phyloP scores from a whole-genome alignment of 805 yeast genomes.

The Wickerhamiella lipophila region DNA sequence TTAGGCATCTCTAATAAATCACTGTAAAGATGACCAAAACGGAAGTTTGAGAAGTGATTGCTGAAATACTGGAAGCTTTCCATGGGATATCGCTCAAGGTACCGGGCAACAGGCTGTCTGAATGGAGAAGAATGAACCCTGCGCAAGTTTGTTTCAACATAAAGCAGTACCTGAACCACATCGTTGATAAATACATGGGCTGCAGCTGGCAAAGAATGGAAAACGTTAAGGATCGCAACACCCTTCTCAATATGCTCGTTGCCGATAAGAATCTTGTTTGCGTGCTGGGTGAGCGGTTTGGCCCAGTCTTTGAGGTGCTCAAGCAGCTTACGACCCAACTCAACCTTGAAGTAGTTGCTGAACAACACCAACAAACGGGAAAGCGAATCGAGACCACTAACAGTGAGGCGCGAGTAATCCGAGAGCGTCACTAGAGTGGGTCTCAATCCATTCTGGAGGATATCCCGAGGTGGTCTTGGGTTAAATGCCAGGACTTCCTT shows the following conservation, averaged over 20 bases:
- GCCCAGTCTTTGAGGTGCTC: conserved; percentile 97
- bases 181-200: conserved; percentile 89
- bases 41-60: conserved; percentile 50
- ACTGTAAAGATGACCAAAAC: conserved; percentile 52
- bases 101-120: conserved; percentile 79
- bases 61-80: conserved; percentile 61
- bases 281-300: conserved; percentile 63
- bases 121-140: conserved; percentile 82
- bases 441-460: conserved; percentile 85
- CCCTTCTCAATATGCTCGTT: conserved; percentile 78
- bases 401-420: conserved; percentile 82
- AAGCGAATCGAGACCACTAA: conserved; percentile 79
- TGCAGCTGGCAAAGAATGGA: conserved; percentile 81
- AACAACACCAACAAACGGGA: conserved; percentile 75
- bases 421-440: conserved; percentile 94
- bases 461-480: conserved; percentile 73
- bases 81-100: conserved; percentile 66
- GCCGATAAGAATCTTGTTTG: conserved; percentile 66
- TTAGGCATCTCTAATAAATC: conserved; percentile 47
- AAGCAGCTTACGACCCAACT: conserved; percentile 81
- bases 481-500: conserved; percentile 73
- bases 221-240: conserved; percentile 78
- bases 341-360: conserved; percentile 90
- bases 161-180: conserved; percentile 59
- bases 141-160: conserved; percentile 69